Evolutionary conservation across 2,329 filamentous ascomycete species (phyloP).

Genomic region (Sclerotiophoma versabilis): DNA sequence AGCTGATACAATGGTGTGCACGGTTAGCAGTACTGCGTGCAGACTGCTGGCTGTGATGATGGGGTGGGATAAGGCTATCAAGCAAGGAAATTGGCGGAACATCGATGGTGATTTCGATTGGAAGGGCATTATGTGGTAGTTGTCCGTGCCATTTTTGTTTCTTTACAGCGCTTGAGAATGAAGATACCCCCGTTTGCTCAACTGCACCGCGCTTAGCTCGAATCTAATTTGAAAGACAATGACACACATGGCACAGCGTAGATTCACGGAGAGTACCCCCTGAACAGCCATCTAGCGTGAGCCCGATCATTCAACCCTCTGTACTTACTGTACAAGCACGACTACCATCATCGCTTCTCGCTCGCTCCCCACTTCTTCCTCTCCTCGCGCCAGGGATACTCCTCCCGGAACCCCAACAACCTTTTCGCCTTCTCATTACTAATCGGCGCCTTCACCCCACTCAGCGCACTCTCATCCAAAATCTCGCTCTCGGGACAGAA

Average conservation of each 20-base stretch:
- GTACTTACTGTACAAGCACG: neutral
- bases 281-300: too few species aligned
- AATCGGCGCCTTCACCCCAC: constrained; percentile 60
- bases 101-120: constrained; percentile 58
- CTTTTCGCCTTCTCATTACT: constrained; percentile 66
- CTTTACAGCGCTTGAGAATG: neutral
- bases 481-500: constrained; percentile 58
- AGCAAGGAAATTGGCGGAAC: constrained; percentile 72
- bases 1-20: constrained; percentile 77
- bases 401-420: constrained; percentile 64
- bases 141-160: neutral
- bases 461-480: constrained; percentile 60
- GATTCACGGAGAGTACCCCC: too few species aligned
- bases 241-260: too few species aligned
- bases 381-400: constrained; percentile 58
- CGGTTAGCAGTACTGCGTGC: constrained; percentile 72
- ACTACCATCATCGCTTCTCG: neutral
- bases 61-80: constrained; percentile 71
- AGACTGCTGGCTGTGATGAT: constrained; percentile 82
- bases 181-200: constrained; percentile 10
- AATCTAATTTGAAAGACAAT: too few species aligned
- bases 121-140: constrained; percentile 47
- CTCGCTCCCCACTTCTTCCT: constrained; percentile 6
- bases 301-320: neutral
- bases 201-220: too few species aligned